Conservation (phyloP, 2,329 filamentous ascomycete species). For the Pestalotiopsis fici region DNA sequence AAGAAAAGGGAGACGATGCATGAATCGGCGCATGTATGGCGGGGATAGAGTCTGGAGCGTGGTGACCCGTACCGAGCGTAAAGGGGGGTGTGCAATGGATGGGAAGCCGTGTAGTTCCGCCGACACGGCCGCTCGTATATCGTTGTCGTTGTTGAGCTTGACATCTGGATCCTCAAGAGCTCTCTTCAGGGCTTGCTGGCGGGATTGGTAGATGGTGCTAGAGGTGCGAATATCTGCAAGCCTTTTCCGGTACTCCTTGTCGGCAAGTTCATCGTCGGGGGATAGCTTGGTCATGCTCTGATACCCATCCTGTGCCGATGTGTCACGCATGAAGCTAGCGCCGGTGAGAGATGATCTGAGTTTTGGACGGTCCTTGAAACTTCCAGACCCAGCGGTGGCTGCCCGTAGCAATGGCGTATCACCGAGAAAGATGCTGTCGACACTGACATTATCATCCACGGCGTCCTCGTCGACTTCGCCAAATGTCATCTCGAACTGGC, state of each 20-base stretch:
- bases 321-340: not conserved
- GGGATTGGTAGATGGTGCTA: conserved; percentile 36
- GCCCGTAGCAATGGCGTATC: conserved; percentile 8
- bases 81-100: conserved; percentile 51
- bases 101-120: conserved; percentile 46
- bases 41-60: conserved; percentile 32
- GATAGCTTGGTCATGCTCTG: conserved; percentile 9
- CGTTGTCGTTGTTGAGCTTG: conserved; percentile 36
- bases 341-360: conserved; percentile 5
- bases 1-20: conserved; percentile 51
- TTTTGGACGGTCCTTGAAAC: conserved; percentile 4
- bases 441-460: not conserved
- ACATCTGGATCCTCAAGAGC: conserved; percentile 31
- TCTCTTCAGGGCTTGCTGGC: conserved; percentile 26
- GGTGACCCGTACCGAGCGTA: conserved; percentile 46
- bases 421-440: not conserved
- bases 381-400: not conserved
- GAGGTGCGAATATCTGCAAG: conserved; percentile 39
- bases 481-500: conserved; percentile 50
- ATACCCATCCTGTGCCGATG: conserved; percentile 3
- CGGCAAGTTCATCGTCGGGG: conserved; percentile 25
- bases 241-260: conserved; percentile 36
- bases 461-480: conserved; percentile 28
- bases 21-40: conserved; percentile 39
- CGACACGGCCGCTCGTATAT: conserved; percentile 50